phyloP scores from a whole-genome alignment of 495 filamentous ascomycete species.

The Bathelium albidoporum region DNA sequence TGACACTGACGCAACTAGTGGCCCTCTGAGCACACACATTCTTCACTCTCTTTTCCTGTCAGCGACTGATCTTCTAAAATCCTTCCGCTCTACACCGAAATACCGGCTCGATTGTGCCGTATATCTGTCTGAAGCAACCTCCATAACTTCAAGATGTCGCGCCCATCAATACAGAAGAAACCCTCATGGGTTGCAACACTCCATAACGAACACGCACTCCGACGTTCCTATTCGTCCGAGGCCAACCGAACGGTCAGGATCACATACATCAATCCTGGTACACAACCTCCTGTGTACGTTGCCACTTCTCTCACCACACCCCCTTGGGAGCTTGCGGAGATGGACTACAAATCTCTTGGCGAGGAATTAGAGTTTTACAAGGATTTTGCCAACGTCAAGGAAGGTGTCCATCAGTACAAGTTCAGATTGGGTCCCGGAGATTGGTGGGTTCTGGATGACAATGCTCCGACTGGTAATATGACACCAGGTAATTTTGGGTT shows the following conservation, averaged over 20 bases:
- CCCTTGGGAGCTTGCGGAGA: slow-evolving; percentile 52
- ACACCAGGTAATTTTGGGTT: background rate
- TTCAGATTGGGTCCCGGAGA: slow-evolving; percentile 53
- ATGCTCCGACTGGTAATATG: slow-evolving; percentile 39
- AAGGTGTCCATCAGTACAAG: slow-evolving; percentile 55
- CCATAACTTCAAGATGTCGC: background rate
- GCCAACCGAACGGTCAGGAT: slow-evolving; percentile 36
- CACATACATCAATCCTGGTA: slow-evolving; percentile 46
- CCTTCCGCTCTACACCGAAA: no score
- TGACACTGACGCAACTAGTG: no score
- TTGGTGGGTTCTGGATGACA: slow-evolving; percentile 56
- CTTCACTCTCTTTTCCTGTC: no score
- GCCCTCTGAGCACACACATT: no score
- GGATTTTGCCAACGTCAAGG: slow-evolving; percentile 37
- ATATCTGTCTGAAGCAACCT: no score
- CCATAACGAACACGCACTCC: background rate
- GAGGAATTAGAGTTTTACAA: slow-evolving; percentile 25
- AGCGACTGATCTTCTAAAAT: no score
- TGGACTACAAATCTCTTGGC: slow-evolving; percentile 31
- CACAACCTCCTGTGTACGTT: slow-evolving; percentile 52
- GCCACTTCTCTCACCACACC: slow-evolving; percentile 56
- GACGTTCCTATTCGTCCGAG: background rate
- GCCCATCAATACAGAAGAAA: background rate
- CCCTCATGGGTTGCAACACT: background rate
- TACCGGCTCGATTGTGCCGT: no score